Percentiles rank a stretch among this genome's conserved stretches.
Evolutionary conservation across 495 filamentous ascomycete species (phyloP).

Genomic region (Umbilicaria muhlenbergii): DNA sequence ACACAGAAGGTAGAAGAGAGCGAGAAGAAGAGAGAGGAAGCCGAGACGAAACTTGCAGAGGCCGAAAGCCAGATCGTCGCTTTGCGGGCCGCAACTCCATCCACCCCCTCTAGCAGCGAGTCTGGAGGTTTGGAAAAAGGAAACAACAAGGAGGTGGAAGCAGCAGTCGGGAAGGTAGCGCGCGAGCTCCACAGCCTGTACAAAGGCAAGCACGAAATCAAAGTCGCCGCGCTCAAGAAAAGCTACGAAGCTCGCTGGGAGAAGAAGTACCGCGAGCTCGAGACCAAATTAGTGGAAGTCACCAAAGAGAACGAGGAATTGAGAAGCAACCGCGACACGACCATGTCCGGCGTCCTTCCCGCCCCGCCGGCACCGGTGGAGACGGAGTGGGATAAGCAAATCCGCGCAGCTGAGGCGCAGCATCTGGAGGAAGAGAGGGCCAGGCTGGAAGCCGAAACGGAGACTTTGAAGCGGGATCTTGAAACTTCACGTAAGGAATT

Average conservation of each 20-base stretch:
- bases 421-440: conserved; percentile 37
- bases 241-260: conserved; percentile 84
- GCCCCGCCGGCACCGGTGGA: conserved; percentile 17
- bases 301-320: conserved; percentile 61
- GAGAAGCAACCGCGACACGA: conserved; percentile 43
- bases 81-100: conserved; percentile 24
- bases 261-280: conserved; percentile 63
- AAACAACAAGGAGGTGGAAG: conserved; percentile 45
- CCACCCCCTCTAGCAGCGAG: conserved; percentile 14
- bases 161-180: conserved; percentile 82
- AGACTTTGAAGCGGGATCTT: conserved; percentile 40
- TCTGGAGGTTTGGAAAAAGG: conserved; percentile 27
- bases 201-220: conserved; percentile 90
- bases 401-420: conserved; percentile 29
- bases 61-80: conserved; percentile 59
- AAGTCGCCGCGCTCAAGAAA: conserved; percentile 87
- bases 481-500: conserved; percentile 41
- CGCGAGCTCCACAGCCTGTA: conserved; percentile 85
- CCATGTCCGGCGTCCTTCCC: conserved; percentile 41
- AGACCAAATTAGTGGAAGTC: conserved; percentile 50
- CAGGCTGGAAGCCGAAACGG: conserved; percentile 51
- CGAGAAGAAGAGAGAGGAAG: conserved; percentile 52
- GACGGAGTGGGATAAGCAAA: conserved; percentile 24
- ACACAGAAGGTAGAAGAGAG: conserved; percentile 54
- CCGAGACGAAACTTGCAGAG: conserved; percentile 38